Evolutionary conservation across 2,329 filamentous ascomycete species (phyloP), one percentile per base, ranked within the genome.

Genomic region (Didymella segeticola): DNA sequence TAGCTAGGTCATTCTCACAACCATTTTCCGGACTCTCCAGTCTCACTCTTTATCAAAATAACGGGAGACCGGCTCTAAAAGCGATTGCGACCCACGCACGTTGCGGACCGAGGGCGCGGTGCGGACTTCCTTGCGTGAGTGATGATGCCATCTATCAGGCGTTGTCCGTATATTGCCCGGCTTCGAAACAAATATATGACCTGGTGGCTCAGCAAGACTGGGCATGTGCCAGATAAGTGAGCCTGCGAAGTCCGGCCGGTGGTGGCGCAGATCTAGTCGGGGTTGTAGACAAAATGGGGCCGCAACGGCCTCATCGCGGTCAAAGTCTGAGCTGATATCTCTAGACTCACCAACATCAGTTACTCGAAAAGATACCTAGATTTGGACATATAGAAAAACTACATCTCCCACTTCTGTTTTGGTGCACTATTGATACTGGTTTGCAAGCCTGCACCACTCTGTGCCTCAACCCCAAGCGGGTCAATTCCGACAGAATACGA

Each of bases 381-480:
- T 19, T 17, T 26, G 12, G 25, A 25, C 5, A 10, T 30, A 12
- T 2, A 15, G 11, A 34, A 29, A 6, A 6, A 19, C 33, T 64
- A 67, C 3, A 67, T 55, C 17, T 60, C 58, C 68, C 66, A 69
- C 33, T 66, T 67, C 19, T 47, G 57, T 45, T 58, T 67, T 34
- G 64, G 60, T 25, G 52, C 53, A 9, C 47, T 65, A 6, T 64
- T 37, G 10, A 70, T 60, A 22, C 66, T 58, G n/a, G 69, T 67
- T 45, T 63, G 48, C 11, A 67, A 41, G 9, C 52, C 61, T 15
- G 14, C 33, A 19, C 17, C 50, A 34, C 8, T 42, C 43, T 43
- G 55, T 11, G 56, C 55, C 11, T 61, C 55, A 5, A 56, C 39
- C 19, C 48, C 47, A 3, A 72, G 52, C 12, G 69, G 68, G 58